These are phyloP conservation scores for Sugiyamaella chiloensis DNA, from an alignment of 805 yeast genomes.

Conservation along the genomic window DNA sequence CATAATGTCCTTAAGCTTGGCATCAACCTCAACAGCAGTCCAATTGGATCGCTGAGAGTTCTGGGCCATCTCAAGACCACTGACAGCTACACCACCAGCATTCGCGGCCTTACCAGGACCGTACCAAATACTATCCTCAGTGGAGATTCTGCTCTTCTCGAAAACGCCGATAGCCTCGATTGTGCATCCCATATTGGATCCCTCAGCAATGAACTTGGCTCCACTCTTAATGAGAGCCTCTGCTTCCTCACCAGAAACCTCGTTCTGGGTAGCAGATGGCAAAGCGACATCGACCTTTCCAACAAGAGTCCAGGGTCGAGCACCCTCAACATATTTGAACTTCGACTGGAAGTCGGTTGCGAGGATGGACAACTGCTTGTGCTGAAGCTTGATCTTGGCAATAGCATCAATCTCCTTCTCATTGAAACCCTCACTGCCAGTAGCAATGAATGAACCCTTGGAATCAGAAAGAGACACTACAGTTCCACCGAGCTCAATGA, in stretches of 20 bases:
- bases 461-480: constrained; percentile 95
- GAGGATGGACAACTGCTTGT: constrained; percentile 42
- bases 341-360: constrained; percentile 27
- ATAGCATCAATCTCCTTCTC: constrained; percentile 73
- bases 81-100: constrained; percentile 99
- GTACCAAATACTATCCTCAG: constrained; percentile 71
- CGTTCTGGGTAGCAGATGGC: constrained; percentile 98
- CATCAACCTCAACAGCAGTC: constrained; percentile 91
- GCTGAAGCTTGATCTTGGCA: constrained; percentile 80
- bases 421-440: constrained; percentile 74
- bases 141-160: constrained; percentile 50
- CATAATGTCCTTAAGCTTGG: constrained; percentile 89
- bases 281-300: constrained; percentile 93
- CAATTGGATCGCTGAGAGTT: constrained; percentile 91
- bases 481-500: constrained; percentile 92
- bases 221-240: constrained; percentile 90
- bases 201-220: constrained; percentile 92
- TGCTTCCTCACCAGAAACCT: constrained; percentile 96
- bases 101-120: constrained; percentile 99
- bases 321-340: constrained; percentile 83
- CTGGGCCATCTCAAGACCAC: constrained; percentile 99
- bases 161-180: constrained; percentile 94
- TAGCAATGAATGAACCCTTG: constrained; percentile 73
- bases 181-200: constrained; percentile 99
- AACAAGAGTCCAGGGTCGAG: constrained; percentile 93